Evolutionary conservation across 768 basidiomycete genomes (phyloP), one percentile per base, ranked within the genome.

Genomic region (Trametes maxima): DNA sequence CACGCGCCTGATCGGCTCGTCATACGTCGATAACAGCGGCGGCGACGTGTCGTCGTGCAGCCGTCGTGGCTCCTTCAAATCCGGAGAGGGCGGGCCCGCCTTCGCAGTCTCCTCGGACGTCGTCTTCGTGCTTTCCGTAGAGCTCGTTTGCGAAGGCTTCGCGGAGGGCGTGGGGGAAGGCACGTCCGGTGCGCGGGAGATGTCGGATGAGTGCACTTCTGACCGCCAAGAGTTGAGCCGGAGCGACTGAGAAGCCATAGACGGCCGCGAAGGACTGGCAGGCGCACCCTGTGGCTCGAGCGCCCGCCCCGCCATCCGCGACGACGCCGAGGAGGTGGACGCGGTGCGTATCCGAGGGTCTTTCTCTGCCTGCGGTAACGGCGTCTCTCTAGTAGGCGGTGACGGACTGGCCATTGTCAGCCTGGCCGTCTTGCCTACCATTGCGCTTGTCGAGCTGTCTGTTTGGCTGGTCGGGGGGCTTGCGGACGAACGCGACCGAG

Each of bases 1-100:
- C 0, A 97, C 83, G 56, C 86, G 82, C 72, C 82, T 86, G 42
- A 97, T 83, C 3, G 96, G 96, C 48, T 93, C 89, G 35, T 82
- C 80, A 63, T 88, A 85, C 37, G 79, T 78, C 45, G 85, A 85
- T 61, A 92, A 74, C 46, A 79, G 76, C 17, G 80, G 80, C 3
- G 93, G 91, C 13, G 83, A 83, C 43, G 58, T 62, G 40, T 71
- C 67, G 43, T 69, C 73, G 68, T 90, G 85, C 57, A 91, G 74
- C 59, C 75, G 74, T 37, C 90, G 78, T 17, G 91, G 90, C 53
- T 80, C 76, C 66, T 44, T 54, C 42, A 60, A 25, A 24, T 54
- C 57, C n/a, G 65, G 56, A 2, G 54, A 51, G 5, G 65, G 45
- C 22, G 59, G 39, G 5, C 53, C 58, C 5, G 61, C 25, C n/a